Conservation (phyloP, 306 rosid genomes). For the Cicer yamashitae region DNA sequence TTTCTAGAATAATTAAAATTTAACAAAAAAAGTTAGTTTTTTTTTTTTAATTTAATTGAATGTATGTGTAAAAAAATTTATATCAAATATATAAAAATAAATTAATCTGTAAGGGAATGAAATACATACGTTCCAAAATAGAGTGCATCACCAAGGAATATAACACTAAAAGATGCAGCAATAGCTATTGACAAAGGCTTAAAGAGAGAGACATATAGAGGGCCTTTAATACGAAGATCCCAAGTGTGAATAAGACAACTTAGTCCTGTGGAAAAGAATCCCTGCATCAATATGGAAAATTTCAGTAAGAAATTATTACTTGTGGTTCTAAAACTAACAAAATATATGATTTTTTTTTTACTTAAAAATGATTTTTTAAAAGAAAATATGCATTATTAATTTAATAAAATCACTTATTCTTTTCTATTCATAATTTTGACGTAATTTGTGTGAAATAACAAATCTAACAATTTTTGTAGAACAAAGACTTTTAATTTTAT, state of each 20-base stretch:
- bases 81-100: too few relatives aligned
- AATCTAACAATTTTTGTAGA: too few relatives aligned
- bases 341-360: too few relatives aligned
- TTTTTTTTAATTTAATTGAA: too few relatives aligned
- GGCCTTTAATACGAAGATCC: conserved; percentile 65
- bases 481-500: too few relatives aligned
- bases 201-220: conserved; percentile 56
- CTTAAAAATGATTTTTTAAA: too few relatives aligned
- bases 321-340: too few relatives aligned
- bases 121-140: conserved; percentile 53
- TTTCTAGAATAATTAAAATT: neutral
- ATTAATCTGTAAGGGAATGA: neutral
- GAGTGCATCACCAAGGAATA: conserved; percentile 63
- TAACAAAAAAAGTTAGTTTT: neutral
- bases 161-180: conserved; percentile 55
- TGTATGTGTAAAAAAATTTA: too few relatives aligned
- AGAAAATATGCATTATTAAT: too few relatives aligned
- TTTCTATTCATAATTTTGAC: too few relatives aligned
- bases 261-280: conserved; percentile 40
- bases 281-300: conserved; percentile 30
- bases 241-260: conserved; percentile 57
- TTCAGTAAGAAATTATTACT: neutral
- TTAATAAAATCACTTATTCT: too few relatives aligned
- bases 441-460: too few relatives aligned
- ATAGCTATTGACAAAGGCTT: conserved; percentile 64